phyloP scores from a whole-genome alignment of 345 rosid genomes.

The Dipteronia sinensis region DNA sequence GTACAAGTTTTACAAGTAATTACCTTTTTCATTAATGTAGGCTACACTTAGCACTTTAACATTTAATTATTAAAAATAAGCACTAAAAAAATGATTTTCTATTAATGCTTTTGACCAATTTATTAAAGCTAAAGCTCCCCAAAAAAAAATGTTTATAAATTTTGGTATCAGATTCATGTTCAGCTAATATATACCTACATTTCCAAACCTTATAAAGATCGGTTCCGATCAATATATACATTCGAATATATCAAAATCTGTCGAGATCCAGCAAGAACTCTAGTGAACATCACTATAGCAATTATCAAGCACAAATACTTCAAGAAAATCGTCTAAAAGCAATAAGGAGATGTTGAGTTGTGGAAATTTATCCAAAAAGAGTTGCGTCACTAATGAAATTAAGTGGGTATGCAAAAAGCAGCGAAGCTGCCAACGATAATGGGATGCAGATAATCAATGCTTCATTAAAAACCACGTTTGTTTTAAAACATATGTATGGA shows the following conservation, averaged over 20 bases:
- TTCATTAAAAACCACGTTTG: neutral
- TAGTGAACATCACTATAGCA: neutral
- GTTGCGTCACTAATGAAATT: neutral
- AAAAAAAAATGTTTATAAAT: neutral
- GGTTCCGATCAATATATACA: neutral
- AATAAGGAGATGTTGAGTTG: neutral
- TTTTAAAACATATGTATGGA: no score
- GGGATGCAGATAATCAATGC: neutral
- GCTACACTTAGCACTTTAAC: slow-evolving; percentile 8
- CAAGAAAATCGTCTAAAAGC: neutral
- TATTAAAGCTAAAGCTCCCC: neutral
- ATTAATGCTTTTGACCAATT: slow-evolving; percentile 1
- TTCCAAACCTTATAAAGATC: neutral
- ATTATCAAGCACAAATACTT: neutral
- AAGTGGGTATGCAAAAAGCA: neutral
- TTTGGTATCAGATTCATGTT: neutral
- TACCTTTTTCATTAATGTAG: neutral
- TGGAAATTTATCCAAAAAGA: neutral
- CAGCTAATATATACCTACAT: neutral
- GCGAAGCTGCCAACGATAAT: neutral
- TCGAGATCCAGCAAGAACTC: no score
- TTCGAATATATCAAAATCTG: no score
- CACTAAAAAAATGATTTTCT: neutral
- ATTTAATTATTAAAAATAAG: neutral
- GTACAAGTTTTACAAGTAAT: slow-evolving; percentile 43